phyloP scores from a whole-genome alignment of 2,329 filamentous ascomycete genomes.

The Pseudopyricularia javanii region DNA sequence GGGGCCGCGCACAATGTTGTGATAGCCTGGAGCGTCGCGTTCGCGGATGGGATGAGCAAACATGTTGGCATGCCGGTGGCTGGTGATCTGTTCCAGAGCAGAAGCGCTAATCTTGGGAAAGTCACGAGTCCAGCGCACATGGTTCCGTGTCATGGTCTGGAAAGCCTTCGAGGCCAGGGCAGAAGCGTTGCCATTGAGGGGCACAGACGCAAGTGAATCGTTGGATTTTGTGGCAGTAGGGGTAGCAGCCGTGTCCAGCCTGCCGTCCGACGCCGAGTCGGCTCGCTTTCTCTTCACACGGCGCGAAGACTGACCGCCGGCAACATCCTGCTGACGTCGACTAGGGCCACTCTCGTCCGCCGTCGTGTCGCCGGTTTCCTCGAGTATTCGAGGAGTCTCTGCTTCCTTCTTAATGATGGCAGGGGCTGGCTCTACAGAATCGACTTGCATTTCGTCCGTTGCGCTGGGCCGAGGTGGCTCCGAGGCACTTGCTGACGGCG shows the following conservation, averaged over 20 bases:
- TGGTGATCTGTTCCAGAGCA: constrained; percentile 64
- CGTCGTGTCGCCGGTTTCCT: constrained; percentile 43
- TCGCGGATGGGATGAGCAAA: constrained; percentile 67
- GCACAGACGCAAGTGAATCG: constrained; percentile 13
- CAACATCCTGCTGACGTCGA: constrained; percentile 22
- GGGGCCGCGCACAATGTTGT: constrained; percentile 58
- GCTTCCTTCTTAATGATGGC: constrained; percentile 47
- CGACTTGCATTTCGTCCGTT: constrained; percentile 20
- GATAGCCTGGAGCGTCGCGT: constrained; percentile 64
- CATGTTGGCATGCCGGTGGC: constrained; percentile 67
- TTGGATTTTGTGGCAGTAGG: not conserved
- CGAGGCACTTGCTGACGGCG: not conserved
- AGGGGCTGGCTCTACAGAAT: constrained; percentile 24
- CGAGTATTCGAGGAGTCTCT: constrained; percentile 38
- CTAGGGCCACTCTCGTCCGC: constrained; percentile 37
- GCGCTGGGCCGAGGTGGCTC: not conserved
- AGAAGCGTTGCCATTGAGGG: constrained; percentile 1
- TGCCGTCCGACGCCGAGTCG: constrained; percentile 25
- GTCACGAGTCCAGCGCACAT: constrained; percentile 65
- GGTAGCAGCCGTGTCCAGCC: constrained; percentile 11
- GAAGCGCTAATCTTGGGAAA: constrained; percentile 62
- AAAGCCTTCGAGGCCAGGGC: constrained; percentile 24
- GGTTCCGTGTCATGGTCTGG: constrained; percentile 17
- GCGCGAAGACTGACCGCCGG: constrained; percentile 23
- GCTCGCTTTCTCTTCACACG: constrained; percentile 44